These are phyloP conservation scores for Kurtzmaniella quercitrusa DNA, from an alignment of 1,139 yeast species.

Conservation along the genomic window DNA sequence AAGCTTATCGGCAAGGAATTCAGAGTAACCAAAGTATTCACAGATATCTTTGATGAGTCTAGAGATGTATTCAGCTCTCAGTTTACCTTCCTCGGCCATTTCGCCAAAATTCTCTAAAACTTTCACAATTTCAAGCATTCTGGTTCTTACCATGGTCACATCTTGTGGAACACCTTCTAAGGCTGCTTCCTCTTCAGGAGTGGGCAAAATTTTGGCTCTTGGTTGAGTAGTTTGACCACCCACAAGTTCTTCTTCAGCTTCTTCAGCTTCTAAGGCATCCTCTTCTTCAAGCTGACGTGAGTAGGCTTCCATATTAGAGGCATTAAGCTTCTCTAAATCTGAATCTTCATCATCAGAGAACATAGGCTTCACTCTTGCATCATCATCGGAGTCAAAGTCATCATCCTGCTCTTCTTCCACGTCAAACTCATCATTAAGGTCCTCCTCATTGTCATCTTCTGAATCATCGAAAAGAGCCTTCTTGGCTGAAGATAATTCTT, in stretches of 20 bases:
- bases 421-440: slow-evolving; percentile 53
- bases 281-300: slow-evolving; percentile 68
- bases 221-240: slow-evolving; percentile 63
- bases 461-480: slow-evolving; percentile 77
- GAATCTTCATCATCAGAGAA: slow-evolving; percentile 83
- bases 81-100: slow-evolving; percentile 79
- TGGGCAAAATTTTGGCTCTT: slow-evolving; percentile 65
- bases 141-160: slow-evolving; percentile 76
- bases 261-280: slow-evolving; percentile 68
- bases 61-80: slow-evolving; percentile 75
- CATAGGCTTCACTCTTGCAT: slow-evolving; percentile 62
- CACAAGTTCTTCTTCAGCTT: slow-evolving; percentile 69
- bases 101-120: slow-evolving; percentile 90
- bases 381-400: slow-evolving; percentile 53
- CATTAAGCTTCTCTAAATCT: slow-evolving; percentile 76
- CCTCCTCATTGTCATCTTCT: slow-evolving; percentile 18
- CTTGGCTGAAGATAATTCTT: slow-evolving; percentile 61
- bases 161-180: slow-evolving; percentile 59
- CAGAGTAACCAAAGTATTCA: slow-evolving; percentile 95
- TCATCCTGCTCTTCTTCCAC: slow-evolving; percentile 46
- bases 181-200: slow-evolving; percentile 47
- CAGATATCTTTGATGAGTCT: slow-evolving; percentile 82
- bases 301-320: slow-evolving; percentile 82
- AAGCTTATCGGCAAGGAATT: slow-evolving; percentile 87
- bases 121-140: slow-evolving; percentile 93